phyloP scores from a whole-genome alignment of 2,329 filamentous ascomycete genomes.

The Thelonectria rubi region DNA sequence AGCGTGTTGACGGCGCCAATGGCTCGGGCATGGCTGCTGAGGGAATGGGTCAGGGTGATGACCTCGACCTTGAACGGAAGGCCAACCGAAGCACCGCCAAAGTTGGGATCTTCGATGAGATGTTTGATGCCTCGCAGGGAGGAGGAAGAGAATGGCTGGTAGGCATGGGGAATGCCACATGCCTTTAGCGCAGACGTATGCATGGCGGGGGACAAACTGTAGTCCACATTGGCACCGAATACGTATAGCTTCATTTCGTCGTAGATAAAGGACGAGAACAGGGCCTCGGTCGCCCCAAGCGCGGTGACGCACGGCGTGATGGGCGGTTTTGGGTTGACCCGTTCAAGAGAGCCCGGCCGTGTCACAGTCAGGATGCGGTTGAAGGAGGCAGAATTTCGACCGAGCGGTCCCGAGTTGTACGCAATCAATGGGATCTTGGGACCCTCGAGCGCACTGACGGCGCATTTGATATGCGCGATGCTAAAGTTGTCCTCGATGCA shows the following conservation, averaged over 20 bases:
- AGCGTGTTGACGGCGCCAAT: constrained; percentile 82
- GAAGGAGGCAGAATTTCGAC: constrained; percentile 71
- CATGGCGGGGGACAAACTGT: constrained; percentile 81
- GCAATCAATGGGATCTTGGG: constrained; percentile 64
- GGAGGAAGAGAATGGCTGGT: constrained; percentile 69
- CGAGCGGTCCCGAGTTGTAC: constrained; percentile 71
- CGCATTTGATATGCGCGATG: constrained; percentile 63
- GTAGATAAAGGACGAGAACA: constrained; percentile 72
- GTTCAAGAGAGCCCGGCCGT: constrained; percentile 51
- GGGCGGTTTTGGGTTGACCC: constrained; percentile 36
- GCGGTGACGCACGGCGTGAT: constrained; percentile 60
- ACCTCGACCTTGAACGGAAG: constrained; percentile 81
- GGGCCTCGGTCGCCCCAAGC: constrained; percentile 68
- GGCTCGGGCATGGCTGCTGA: constrained; percentile 76
- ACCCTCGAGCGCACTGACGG: constrained; percentile 53
- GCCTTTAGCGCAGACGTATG: constrained; percentile 74
- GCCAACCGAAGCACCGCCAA: constrained; percentile 77
- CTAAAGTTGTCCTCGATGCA: constrained; percentile 71
- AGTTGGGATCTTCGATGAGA: constrained; percentile 70
- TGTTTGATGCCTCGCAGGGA: constrained; percentile 70
- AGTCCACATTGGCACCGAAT: constrained; percentile 75
- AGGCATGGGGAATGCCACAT: constrained; percentile 75
- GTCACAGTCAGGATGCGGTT: constrained; percentile 72
- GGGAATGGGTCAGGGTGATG: constrained; percentile 72
- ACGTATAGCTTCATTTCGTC: constrained; percentile 78